Conservation (phyloP, 1,284 basidiomycete species). For the Fistulina hepatica region DNA sequence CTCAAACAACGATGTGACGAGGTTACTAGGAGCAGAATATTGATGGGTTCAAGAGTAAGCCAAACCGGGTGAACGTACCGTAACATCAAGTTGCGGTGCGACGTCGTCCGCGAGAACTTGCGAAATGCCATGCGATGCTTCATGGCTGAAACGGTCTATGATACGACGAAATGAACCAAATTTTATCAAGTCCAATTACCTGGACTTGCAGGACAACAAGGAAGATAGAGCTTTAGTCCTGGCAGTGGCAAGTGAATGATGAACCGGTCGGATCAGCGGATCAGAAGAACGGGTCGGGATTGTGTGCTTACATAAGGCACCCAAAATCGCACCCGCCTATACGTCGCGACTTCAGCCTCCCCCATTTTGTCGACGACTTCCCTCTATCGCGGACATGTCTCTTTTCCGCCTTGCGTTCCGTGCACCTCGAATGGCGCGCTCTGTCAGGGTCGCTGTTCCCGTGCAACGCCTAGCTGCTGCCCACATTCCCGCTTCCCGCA, state of each 20-base stretch:
- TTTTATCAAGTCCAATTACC: no score
- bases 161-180: background rate
- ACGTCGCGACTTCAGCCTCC: background rate
- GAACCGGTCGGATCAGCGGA: no score
- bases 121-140: slow-evolving; percentile 87
- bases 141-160: slow-evolving; percentile 35
- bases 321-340: no score
- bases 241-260: no score
- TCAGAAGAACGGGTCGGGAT: no score
- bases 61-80: slow-evolving; percentile 37
- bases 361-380: slow-evolving; percentile 13
- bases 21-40: slow-evolving; percentile 48
- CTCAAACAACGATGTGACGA: slow-evolving; percentile 90
- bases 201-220: no score
- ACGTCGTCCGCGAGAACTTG: slow-evolving; percentile 79
- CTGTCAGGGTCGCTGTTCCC: slow-evolving; percentile 3
- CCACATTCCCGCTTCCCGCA: slow-evolving; percentile 19
- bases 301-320: no score
- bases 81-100: slow-evolving; percentile 81
- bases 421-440: slow-evolving; percentile 11
- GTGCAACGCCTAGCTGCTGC: slow-evolving; percentile 14
- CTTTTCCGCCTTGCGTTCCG: slow-evolving; percentile 32
- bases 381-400: slow-evolving; percentile 24
- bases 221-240: no score
- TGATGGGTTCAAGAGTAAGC: slow-evolving; percentile 2